These are phyloP conservation scores for Vanrija humicola DNA, from an alignment of 1,284 basidiomycete genomes.

Conservation along the genomic window DNA sequence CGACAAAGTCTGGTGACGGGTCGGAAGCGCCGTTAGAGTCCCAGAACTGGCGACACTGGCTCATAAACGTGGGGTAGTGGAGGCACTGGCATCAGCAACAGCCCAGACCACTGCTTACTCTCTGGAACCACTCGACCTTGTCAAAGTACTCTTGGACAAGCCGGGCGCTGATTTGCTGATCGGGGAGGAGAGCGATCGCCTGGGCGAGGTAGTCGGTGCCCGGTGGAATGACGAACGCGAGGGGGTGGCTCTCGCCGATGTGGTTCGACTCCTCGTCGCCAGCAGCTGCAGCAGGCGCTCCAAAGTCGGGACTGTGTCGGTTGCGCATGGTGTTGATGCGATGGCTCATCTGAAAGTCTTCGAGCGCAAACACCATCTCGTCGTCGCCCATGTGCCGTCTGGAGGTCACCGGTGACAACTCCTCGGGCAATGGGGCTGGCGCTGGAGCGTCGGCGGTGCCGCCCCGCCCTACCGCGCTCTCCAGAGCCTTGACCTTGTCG, in stretches of 20 bases:
- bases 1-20: conserved; percentile 13
- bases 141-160: conserved; percentile 19
- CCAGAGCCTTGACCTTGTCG: conserved; percentile 6
- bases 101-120: neutral
- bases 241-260: conserved; percentile 7
- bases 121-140: conserved; percentile 21
- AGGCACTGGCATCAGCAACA: conserved; percentile 10
- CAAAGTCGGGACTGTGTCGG: conserved; percentile 2
- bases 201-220: conserved; percentile 14
- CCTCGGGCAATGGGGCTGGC: neutral
- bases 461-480: neutral
- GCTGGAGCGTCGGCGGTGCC: neutral
- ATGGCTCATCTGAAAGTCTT: conserved; percentile 18
- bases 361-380: conserved; percentile 20
- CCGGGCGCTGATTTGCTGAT: conserved; percentile 10
- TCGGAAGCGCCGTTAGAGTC: neutral
- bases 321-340: conserved; percentile 21
- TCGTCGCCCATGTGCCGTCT: conserved; percentile 15
- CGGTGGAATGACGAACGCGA: conserved; percentile 11
- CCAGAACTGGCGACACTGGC: conserved; percentile 13
- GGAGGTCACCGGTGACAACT: conserved; percentile 2
- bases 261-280: neutral
- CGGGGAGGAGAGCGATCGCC: conserved; percentile 13
- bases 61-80: conserved; percentile 18
- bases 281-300: neutral